Percentiles rank a stretch among this genome's conserved stretches.
phyloP scores from a whole-genome alignment of 2,329 filamentous ascomycete genomes.

The Fusarium proliferatum region DNA sequence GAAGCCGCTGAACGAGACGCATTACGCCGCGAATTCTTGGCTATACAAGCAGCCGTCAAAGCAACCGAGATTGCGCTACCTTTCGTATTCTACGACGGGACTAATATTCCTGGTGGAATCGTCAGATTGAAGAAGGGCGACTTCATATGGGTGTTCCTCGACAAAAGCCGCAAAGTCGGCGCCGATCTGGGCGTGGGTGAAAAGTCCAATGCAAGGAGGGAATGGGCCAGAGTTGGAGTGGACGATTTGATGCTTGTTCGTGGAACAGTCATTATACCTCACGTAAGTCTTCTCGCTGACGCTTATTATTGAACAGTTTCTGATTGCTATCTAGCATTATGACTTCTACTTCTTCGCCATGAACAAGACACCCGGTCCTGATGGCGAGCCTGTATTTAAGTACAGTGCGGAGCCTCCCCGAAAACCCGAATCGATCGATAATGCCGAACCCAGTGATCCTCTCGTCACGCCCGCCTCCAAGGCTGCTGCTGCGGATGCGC shows the following conservation, averaged over 20 bases:
- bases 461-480: conserved; percentile 51
- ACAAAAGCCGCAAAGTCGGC: conserved; percentile 90
- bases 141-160: conserved; percentile 90
- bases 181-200: conserved; percentile 82
- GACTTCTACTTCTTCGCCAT: conserved; percentile 98
- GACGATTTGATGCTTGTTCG: conserved; percentile 95
- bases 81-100: conserved; percentile 97
- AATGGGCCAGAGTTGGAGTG: conserved; percentile 94
- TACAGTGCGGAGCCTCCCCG: conserved; percentile 68
- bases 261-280: conserved; percentile 91
- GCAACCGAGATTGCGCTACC: conserved; percentile 89
- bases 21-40: conserved; percentile 83
- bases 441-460: conserved; percentile 3
- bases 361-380: conserved; percentile 82
- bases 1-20: conserved; percentile 84
- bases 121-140: conserved; percentile 95
- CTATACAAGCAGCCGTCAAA: conserved; percentile 87
- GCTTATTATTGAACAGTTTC: conserved; percentile 8
- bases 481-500: conserved; percentile 51
- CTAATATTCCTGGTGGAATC: conserved; percentile 84
- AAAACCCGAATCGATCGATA: conserved; percentile 45
- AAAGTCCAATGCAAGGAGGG: conserved; percentile 73
- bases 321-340: conserved; percentile 75
- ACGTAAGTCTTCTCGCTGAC: conserved; percentile 69
- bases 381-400: conserved; percentile 79